A percentile compares a stretch with the other conserved stretches of the same genome.
Conservation (phyloP, 208 protist species). For the Leptomonas seymouri region DNA sequence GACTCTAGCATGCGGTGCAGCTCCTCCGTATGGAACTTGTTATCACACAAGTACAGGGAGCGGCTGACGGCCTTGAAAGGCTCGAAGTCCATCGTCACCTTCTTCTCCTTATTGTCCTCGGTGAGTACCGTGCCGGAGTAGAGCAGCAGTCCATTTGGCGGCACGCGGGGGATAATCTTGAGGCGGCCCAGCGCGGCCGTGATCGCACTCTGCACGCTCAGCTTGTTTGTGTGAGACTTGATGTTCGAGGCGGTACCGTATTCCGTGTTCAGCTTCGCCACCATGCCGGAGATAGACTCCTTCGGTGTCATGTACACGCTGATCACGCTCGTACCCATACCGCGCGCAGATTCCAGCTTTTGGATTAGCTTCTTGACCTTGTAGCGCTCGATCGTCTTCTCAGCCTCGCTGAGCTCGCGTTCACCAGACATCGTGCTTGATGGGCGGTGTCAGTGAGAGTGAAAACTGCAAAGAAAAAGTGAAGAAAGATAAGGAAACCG, state of each 20-base stretch:
- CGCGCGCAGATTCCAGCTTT: slow-evolving; percentile 96
- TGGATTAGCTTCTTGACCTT: slow-evolving; percentile 99
- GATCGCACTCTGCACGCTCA: slow-evolving; percentile 92
- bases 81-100: slow-evolving; percentile 99
- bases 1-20: slow-evolving; percentile 98
- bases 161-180: slow-evolving; percentile 94
- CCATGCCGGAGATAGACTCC: slow-evolving; percentile 97
- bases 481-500: not conserved
- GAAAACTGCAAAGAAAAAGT: not conserved
- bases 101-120: slow-evolving; percentile 99
- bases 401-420: slow-evolving; percentile 84
- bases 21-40: slow-evolving; percentile 98
- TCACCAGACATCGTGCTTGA: slow-evolving; percentile 31
- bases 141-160: slow-evolving; percentile 98
- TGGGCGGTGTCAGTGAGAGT: not conserved
- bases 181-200: slow-evolving; percentile 90
- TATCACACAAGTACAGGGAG: slow-evolving; percentile 99
- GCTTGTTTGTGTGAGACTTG: slow-evolving; percentile 99
- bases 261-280: slow-evolving; percentile 99
- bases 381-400: slow-evolving; percentile 98
- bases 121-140: slow-evolving; percentile 99
- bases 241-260: slow-evolving; percentile 99
- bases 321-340: slow-evolving; percentile 99
- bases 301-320: slow-evolving; percentile 99
- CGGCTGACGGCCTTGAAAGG: slow-evolving; percentile 99